Base-by-base conservation (phyloP, 1,284 basidiomycete species). In the Trichosporon ovoides region DNA sequence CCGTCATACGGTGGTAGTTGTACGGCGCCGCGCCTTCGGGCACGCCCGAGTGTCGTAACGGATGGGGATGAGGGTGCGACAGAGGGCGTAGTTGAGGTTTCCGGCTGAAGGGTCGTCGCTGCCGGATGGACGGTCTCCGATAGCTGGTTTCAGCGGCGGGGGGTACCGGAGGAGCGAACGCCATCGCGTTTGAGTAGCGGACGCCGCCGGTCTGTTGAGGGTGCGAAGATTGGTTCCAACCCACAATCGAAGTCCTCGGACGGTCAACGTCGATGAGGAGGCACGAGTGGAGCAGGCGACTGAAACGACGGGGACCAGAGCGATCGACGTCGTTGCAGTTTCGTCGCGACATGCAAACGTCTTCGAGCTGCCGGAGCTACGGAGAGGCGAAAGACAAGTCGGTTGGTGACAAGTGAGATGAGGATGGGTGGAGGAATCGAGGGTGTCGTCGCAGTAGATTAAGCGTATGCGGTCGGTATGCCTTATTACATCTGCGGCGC, bases 321-420 rank as follows among this genome's bases (percentile, higher is more conserved):
- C 43, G 43, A 48, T 48, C 43, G 43, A 48, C 22, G 43, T 48
- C 43, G 43, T 31, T 48, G 43, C 24, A 22, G 43, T 48, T 7
- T 22, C 43, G 43, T 31, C 43, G 43, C 43, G 43, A 48, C 43
- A 48, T 48, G 22, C 43, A 48, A 48, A 24, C 43, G 43, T 48
- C 16, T 24, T 48, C 43, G 43, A 31, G 43, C 43, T 48, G 24
- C 43, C 43, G 43, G 43, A 43, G 38, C 49, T 34, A 28, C 31
- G 49, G 18, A 14, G 19, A n/a, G 50, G 14, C 13, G 36, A 22
- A 20, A n/a, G 3, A 4, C 43, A 48, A 20, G 50, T 52, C 31
- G 24, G 33, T 10, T 13, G 50, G 31, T 20, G 50, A 33, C n/a
- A n/a, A n/a, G n/a, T n/a, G n/a, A n/a, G n/a, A n/a, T n/a, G n/a